Evolutionary conservation across 306 rosid species (phyloP), one percentile per base, ranked within the genome.

Genomic region (Abrus pulchellus): DNA sequence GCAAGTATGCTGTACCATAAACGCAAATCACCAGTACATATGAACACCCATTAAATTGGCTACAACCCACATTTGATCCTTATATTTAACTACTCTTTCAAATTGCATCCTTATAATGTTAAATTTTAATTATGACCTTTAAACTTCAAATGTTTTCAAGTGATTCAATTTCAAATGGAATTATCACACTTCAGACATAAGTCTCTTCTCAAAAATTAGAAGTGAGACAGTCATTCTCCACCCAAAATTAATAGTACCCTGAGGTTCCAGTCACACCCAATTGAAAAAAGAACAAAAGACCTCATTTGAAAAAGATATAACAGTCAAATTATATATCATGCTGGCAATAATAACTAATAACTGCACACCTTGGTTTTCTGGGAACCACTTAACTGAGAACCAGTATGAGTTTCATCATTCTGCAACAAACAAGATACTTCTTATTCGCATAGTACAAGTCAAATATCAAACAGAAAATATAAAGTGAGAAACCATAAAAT

Each of bases 291-390:
- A 55, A 66, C 6, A 11, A 49, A 48, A 48, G 20, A 28, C 56
- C 41, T 50, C 45, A 66, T 45, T 54, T 40, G 63, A 76, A 64
- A 20, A 52, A 72, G 27, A 65, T 27, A 36, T 52, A 33, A 8
- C 53, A 72, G 48, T 36, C 12, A 20, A 72, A 52, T 56, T 30
- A 71, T 71, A 64, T 54, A 64, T 72, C 53, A 65, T 57, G 68
- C 38, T 27, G 14, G 68, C 61, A 50, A 59, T 66, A 59, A 72
- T 48, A 66, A 38, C 9, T 68, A 59, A 67, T 32, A 74, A 78
- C 72, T 48, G 44, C 80, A 14, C 63, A 91, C 98, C 97, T 86
- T 88, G 74, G 59, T 80, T 83, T 85, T 90, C 81, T 59, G 89
- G 84, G 85, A 79, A 38, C 82, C 90, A 75, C 83, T 76, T 49